A percentile compares a stretch with the other conserved stretches of the same genome.
These are phyloP conservation scores for Colletotrichum eremochloae DNA, from an alignment of 2,329 filamentous ascomycete genomes.

Conservation along the genomic window DNA sequence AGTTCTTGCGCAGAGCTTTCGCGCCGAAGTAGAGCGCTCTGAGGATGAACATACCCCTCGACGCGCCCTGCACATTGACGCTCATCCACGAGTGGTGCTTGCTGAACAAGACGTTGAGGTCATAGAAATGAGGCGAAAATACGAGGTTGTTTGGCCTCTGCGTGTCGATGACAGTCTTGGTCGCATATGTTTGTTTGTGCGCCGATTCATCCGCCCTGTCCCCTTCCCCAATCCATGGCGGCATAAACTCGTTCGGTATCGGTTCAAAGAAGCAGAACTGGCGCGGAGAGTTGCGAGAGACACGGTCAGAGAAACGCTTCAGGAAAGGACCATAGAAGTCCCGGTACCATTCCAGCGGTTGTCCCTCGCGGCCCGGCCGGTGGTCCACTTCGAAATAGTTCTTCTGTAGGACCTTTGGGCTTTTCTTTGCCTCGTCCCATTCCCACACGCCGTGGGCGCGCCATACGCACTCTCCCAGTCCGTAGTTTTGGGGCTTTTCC, in stretches of 20 bases:
- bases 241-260: conserved; percentile 58
- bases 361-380: conserved; percentile 52
- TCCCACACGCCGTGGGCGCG: conserved; percentile 55
- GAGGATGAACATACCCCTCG: conserved; percentile 56
- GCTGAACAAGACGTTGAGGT: conserved; percentile 57
- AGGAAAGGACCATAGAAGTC: conserved; percentile 59
- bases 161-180: conserved; percentile 47
- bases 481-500: conserved; percentile 43
- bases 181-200: conserved; percentile 46
- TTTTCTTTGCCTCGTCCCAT: conserved; percentile 51
- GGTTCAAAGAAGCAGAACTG: conserved; percentile 57
- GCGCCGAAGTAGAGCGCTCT: conserved; percentile 57
- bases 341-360: conserved; percentile 56
- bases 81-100: conserved; percentile 54
- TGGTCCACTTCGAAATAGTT: conserved; percentile 57
- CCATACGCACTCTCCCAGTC: conserved; percentile 56
- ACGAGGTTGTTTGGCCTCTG: conserved; percentile 52
- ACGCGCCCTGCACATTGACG: conserved; percentile 57
- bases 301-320: conserved; percentile 51
- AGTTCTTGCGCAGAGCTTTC: conserved; percentile 54
- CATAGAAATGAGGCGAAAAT: conserved; percentile 59
- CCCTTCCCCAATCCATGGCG: conserved; percentile 50
- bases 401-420: conserved; percentile 46
- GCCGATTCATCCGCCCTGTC: background rate
- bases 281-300: conserved; percentile 48